Evolutionary conservation across 2,329 filamentous ascomycete species (phyloP).

Genomic region (Penicillium capsulatum): DNA sequence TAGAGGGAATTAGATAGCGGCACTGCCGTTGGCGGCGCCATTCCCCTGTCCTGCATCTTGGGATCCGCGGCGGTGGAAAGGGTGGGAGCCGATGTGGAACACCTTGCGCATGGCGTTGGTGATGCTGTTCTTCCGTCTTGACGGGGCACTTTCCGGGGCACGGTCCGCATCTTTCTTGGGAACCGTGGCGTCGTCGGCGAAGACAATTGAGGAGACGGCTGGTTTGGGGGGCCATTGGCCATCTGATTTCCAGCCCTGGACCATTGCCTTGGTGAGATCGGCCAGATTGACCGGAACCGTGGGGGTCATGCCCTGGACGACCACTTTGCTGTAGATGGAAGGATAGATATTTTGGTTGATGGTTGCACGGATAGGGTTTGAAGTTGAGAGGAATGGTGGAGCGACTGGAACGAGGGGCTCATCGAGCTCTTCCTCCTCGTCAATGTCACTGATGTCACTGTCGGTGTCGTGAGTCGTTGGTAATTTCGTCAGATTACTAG

Average conservation of each 20-base stretch:
- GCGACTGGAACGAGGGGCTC: slow-evolving; percentile 68
- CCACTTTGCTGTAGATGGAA: slow-evolving; percentile 84
- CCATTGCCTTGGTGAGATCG: slow-evolving; percentile 75
- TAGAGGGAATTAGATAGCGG: slow-evolving; percentile 1
- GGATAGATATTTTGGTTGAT: slow-evolving; percentile 71
- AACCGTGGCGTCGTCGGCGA: slow-evolving; percentile 27
- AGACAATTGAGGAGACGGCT: slow-evolving; percentile 31
- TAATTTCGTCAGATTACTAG: slow-evolving; percentile 25
- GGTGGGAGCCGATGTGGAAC: slow-evolving; percentile 34
- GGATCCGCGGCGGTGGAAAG: slow-evolving; percentile 38
- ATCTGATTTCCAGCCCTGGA: slow-evolving; percentile 87
- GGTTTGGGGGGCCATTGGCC: slow-evolving; percentile 83
- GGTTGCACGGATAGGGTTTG: slow-evolving; percentile 70
- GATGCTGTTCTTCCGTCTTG: slow-evolving; percentile 32
- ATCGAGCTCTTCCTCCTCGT: slow-evolving; percentile 36
- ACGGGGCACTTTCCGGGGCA: slow-evolving; percentile 15
- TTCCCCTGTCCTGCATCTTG: slow-evolving; percentile 1
- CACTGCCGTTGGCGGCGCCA: neutral
- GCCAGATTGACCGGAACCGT: slow-evolving; percentile 82
- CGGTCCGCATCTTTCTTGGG: slow-evolving; percentile 15
- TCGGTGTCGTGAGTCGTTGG: neutral
- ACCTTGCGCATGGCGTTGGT: slow-evolving; percentile 42
- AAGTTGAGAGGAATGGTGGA: slow-evolving; percentile 65
- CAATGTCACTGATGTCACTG: slow-evolving; percentile 7
- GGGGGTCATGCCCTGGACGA: slow-evolving; percentile 73